Evolutionary conservation across 257 asterid genomes (phyloP), one percentile per base, ranked within the genome.

Genomic region (Scutellaria galericulata): DNA sequence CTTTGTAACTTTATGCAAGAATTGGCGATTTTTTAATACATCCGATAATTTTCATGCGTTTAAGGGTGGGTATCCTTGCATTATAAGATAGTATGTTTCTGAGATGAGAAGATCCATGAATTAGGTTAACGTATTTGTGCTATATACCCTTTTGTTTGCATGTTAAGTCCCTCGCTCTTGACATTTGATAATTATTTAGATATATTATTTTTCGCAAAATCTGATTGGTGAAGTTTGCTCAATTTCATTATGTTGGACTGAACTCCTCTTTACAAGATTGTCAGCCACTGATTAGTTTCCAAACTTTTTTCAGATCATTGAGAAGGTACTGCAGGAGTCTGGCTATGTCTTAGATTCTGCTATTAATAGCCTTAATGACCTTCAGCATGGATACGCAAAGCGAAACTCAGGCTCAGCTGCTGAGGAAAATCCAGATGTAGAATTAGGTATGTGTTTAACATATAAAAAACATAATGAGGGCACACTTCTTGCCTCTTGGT

Each of bases 261-360:
- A 54, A 5, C 44, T 58, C 22, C 18, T 35, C 9, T 58, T 37
- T 75, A 15, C 7, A 53, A 10, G 14, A 59, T 10, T 8, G 18
- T 27, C 50, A 48, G 40, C 55, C 63, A 45, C 72, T 82, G 60
- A 72, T 63, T 24, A 46, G 5, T 45, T 35, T 41, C 9, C n/a
- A 9, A 14, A 18, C 4, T 37, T 55, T 50, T 65, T 78, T 64
- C 86, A 91, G 97, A 24, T 84, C 71, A 86, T 89, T 69, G 89
- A 78, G 80, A 81, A 83, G 69, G 84, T 82, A 15, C 50, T 87
- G 41, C 83, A 78, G 47, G 90, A 86, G 72, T 84, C 86, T 53
- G 85, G 88, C 41, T 59, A 83, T 41, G 83, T 84, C 69, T 10
- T 91, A 45, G 84, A 81, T 66, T 78, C 86, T 68, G 87, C 97